Evolutionary conservation across 495 filamentous ascomycete genomes (phyloP).

Genomic region (Extremus antarcticus): DNA sequence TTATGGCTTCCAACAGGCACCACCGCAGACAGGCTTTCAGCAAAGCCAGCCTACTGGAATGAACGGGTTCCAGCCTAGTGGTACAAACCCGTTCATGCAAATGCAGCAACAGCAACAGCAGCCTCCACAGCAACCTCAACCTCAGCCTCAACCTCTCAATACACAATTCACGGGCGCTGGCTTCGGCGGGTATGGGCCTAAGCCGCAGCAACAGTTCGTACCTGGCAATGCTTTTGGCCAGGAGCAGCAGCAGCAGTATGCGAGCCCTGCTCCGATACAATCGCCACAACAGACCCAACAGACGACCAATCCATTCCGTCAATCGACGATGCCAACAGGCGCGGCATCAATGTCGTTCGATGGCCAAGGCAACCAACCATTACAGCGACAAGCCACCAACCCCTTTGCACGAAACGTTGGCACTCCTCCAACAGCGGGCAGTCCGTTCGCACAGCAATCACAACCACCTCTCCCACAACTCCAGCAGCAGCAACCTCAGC

Average conservation of each 20-base stretch:
- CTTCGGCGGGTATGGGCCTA: slow-evolving; percentile 65
- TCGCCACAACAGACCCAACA: slow-evolving; percentile 22
- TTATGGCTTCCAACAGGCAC: slow-evolving; percentile 24
- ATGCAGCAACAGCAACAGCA: slow-evolving; percentile 32
- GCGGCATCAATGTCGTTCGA: slow-evolving; percentile 24
- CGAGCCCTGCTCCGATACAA: slow-evolving; percentile 23
- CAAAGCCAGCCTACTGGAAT: slow-evolving; percentile 27
- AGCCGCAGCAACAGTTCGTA: slow-evolving; percentile 33
- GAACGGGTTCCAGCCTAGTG: slow-evolving; percentile 4
- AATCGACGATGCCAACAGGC: slow-evolving; percentile 23
- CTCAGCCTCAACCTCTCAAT: slow-evolving; percentile 30
- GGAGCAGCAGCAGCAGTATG: slow-evolving; percentile 44
- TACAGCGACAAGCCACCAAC: slow-evolving; percentile 57
- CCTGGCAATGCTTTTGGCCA: slow-evolving; percentile 28
- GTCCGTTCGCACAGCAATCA: slow-evolving; percentile 38
- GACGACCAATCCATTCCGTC: slow-evolving; percentile 30
- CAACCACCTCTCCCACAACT: slow-evolving; percentile 24
- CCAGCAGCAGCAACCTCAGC: slow-evolving; percentile 33
- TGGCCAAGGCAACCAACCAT: slow-evolving; percentile 36
- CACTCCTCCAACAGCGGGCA: slow-evolving; percentile 26
- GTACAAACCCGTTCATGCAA: slow-evolving; percentile 46
- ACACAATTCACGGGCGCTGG: slow-evolving; percentile 58
- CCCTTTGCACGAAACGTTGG: slow-evolving; percentile 56
- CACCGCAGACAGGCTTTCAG: slow-evolving; percentile 29
- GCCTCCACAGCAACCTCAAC: slow-evolving; percentile 33